Evolutionary conservation across 176 grass and related monocot genomes (phyloP).

Genomic region (Triticum monococcum): DNA sequence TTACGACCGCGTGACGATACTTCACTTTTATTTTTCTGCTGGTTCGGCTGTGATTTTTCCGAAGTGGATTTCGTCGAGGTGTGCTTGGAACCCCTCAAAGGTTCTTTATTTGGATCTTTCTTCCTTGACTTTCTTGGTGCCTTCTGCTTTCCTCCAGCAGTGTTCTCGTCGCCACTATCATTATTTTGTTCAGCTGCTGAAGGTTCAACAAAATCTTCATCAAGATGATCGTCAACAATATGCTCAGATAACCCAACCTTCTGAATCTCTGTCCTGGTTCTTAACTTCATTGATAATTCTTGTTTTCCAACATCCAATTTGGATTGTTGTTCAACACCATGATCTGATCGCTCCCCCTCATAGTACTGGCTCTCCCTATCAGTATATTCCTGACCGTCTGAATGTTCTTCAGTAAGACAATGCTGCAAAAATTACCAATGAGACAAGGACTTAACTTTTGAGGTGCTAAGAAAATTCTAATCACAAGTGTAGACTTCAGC

Average conservation of each 20-base stretch:
- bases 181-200: constrained; percentile 37
- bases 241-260: constrained; percentile 26
- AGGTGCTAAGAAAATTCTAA: neutral
- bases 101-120: constrained; percentile 25
- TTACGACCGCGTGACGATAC: constrained; percentile 25
- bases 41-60: constrained; percentile 30
- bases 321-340: constrained; percentile 31
- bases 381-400: constrained; percentile 23
- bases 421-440: constrained; percentile 12
- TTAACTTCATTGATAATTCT: constrained; percentile 33
- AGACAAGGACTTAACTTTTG: constrained; percentile 17
- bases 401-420: constrained; percentile 25
- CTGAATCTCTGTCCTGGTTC: constrained; percentile 24
- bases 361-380: neutral
- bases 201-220: constrained; percentile 32
- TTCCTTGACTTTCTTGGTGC: constrained; percentile 38
- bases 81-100: neutral
- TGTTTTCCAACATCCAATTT: constrained; percentile 23
- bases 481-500: neutral
- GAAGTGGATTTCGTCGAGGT: constrained; percentile 14
- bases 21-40: constrained; percentile 45
- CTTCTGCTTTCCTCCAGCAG: constrained; percentile 33
- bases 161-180: constrained; percentile 41
- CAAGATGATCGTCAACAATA: constrained; percentile 28
- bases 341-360: constrained; percentile 22